phyloP scores from a whole-genome alignment of 2,329 filamentous ascomycete genomes.

The Dactylonectria estremocensis region DNA sequence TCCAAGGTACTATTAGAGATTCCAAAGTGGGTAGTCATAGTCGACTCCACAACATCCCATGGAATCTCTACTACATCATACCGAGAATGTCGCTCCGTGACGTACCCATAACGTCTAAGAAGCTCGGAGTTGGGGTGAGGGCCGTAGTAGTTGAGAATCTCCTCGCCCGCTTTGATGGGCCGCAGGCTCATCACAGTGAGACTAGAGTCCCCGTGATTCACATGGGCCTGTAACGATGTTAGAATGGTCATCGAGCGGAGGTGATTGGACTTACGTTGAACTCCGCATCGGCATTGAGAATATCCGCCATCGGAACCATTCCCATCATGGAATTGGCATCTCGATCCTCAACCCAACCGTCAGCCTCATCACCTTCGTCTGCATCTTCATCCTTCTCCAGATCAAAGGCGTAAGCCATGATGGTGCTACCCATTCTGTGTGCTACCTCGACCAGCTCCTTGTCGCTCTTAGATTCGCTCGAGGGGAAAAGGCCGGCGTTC shows the following conservation, averaged over 20 bases:
- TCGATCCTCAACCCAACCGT: slow-evolving; percentile 77
- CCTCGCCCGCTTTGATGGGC: slow-evolving; percentile 77
- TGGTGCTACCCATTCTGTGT: slow-evolving; percentile 87
- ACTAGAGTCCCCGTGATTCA: slow-evolving; percentile 67
- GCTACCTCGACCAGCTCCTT: slow-evolving; percentile 67
- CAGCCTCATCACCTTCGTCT: slow-evolving; percentile 72
- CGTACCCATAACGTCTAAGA: slow-evolving; percentile 87
- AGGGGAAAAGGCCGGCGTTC: slow-evolving; percentile 61
- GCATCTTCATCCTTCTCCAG: slow-evolving; percentile 72
- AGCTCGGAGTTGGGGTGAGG: slow-evolving; percentile 87
- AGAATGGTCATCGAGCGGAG: slow-evolving; percentile 14
- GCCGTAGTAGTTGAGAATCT: slow-evolving; percentile 92
- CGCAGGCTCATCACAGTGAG: slow-evolving; percentile 82
- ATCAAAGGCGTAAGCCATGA: slow-evolving; percentile 96
- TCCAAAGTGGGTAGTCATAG: slow-evolving; percentile 58
- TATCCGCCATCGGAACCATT: slow-evolving; percentile 92
- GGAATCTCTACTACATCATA: slow-evolving; percentile 89
- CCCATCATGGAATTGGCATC: slow-evolving; percentile 76
- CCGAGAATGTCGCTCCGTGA: slow-evolving; percentile 81
- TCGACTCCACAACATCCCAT: slow-evolving; percentile 69
- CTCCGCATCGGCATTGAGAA: slow-evolving; percentile 89
- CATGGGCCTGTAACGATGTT: slow-evolving; percentile 60
- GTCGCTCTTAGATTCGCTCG: slow-evolving; percentile 56
- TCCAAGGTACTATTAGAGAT: slow-evolving; percentile 57
- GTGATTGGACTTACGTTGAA: slow-evolving; percentile 76